Evolutionary conservation across 1,284 basidiomycete genomes (phyloP).

Genomic region (Puccinia novopanici): DNA sequence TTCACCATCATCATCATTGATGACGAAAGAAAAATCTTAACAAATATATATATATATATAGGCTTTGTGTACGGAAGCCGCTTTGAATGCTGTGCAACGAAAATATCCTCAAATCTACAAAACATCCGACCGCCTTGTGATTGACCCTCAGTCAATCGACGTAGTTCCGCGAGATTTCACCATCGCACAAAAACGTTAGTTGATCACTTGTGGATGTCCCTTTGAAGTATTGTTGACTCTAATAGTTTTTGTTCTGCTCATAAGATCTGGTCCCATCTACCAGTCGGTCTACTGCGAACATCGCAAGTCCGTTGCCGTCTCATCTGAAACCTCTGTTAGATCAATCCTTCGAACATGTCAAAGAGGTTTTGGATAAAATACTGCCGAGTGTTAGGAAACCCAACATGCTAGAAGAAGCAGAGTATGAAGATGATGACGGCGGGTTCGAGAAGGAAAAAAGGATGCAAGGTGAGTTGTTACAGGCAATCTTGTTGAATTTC

Average conservation of each 20-base stretch:
- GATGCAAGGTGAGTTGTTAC: constrained; percentile 71
- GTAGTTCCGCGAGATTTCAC: constrained; percentile 92
- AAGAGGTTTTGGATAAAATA: constrained; percentile 65
- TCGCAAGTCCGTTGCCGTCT: constrained; percentile 77
- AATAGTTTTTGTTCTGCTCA: background rate
- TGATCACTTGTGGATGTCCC: constrained; percentile 56
- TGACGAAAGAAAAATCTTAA: too few relatives aligned
- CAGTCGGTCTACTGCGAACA: constrained; percentile 81
- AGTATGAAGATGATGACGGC: constrained; percentile 68
- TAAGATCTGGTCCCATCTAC: constrained; percentile 90
- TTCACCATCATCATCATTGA: constrained; percentile 15
- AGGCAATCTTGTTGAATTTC: background rate
- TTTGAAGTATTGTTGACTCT: background rate
- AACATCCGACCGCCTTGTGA: constrained; percentile 77
- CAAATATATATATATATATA: constrained; percentile 58
- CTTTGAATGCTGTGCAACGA: constrained; percentile 92
- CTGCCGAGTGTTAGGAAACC: constrained; percentile 60
- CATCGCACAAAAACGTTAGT: constrained; percentile 87
- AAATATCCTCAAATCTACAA: constrained; percentile 97
- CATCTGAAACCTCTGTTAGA: constrained; percentile 82
- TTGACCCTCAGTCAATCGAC: constrained; percentile 82
- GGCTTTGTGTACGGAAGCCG: constrained; percentile 94
- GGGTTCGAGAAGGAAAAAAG: constrained; percentile 66
- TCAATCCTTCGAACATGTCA: constrained; percentile 71
- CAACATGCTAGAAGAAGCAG: constrained; percentile 80